These are phyloP conservation scores for Leptographium lundbergii DNA, from an alignment of 2,329 filamentous ascomycete species.

Conservation along the genomic window DNA sequence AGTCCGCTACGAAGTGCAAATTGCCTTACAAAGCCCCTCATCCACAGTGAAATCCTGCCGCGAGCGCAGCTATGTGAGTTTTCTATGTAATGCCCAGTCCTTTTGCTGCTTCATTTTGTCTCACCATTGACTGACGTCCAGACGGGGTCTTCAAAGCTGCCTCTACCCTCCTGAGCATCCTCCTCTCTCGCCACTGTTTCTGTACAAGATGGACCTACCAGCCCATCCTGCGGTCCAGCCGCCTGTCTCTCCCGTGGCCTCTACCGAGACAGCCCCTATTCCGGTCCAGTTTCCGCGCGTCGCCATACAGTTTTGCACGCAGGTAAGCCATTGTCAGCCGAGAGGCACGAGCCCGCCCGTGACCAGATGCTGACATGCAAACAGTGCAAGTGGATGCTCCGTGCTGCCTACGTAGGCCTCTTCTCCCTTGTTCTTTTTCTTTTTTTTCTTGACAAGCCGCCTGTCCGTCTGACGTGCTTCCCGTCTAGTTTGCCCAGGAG, in stretches of 20 bases:
- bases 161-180: too few species aligned
- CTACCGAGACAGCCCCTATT: slow-evolving; percentile 4
- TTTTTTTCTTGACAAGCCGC: not conserved
- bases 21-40: not conserved
- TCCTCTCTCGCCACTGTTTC: too few species aligned
- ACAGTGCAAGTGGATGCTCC: slow-evolving; percentile 79
- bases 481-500: slow-evolving; percentile 75
- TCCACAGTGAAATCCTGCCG: not conserved
- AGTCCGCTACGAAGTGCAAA: not conserved
- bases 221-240: not conserved
- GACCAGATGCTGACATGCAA: not conserved
- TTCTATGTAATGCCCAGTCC: not conserved
- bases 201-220: not conserved
- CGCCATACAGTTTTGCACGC: slow-evolving; percentile 84
- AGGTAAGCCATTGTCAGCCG: slow-evolving; percentile 3
- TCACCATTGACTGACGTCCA: not conserved
- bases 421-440: not conserved
- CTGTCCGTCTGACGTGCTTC: not conserved
- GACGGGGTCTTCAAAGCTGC: too few species aligned
- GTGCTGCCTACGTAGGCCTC: slow-evolving; percentile 62
- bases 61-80: not conserved
- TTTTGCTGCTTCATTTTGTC: not conserved
- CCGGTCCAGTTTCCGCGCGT: slow-evolving; percentile 51
- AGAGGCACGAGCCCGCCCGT: not conserved
- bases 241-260: not conserved